phyloP scores from a whole-genome alignment of 2,329 filamentous ascomycete genomes.

The Sclerotinia subarctica region DNA sequence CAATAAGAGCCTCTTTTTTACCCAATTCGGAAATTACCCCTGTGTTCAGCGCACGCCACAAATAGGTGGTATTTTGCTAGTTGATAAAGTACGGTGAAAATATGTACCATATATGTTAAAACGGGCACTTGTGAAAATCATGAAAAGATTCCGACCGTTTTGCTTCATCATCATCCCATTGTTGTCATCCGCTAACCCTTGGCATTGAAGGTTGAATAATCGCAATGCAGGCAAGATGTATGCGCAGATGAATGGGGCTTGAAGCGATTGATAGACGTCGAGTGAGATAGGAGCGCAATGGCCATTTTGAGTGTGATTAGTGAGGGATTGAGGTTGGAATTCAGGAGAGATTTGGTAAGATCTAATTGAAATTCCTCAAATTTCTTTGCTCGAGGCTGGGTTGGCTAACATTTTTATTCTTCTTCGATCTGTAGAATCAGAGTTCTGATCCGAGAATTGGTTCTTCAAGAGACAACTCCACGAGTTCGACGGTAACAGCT shows the following conservation, averaged over 20 bases:
- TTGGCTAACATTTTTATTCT: constrained; percentile 3
- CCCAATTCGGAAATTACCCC: constrained; percentile 17
- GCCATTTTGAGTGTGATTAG: not conserved
- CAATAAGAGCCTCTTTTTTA: constrained; percentile 13
- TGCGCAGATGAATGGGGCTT: not conserved
- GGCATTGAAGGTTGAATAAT: not conserved
- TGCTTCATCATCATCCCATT: not conserved
- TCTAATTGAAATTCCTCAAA: not conserved
- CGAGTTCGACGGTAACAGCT: constrained; percentile 34
- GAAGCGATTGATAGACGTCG: not conserved
- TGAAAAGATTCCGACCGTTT: not conserved
- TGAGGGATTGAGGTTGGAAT: constrained; percentile 15
- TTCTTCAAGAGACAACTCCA: constrained; percentile 44
- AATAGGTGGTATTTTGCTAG: not conserved
- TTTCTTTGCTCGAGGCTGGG: too few relatives aligned
- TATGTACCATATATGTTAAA: constrained; percentile 5
- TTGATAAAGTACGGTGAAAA: constrained; percentile 7
- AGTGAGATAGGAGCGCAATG: not conserved
- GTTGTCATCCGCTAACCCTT: not conserved
- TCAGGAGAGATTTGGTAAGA: constrained; percentile 15
- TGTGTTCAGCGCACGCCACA: constrained; percentile 19
- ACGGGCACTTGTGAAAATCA: not conserved
- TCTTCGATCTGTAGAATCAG: constrained; percentile 21
- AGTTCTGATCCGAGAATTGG: constrained; percentile 44
- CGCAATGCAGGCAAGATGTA: not conserved